Base-by-base conservation (phyloP, 371 early-diverging fungal species). In the Mucor racemosus region DNA sequence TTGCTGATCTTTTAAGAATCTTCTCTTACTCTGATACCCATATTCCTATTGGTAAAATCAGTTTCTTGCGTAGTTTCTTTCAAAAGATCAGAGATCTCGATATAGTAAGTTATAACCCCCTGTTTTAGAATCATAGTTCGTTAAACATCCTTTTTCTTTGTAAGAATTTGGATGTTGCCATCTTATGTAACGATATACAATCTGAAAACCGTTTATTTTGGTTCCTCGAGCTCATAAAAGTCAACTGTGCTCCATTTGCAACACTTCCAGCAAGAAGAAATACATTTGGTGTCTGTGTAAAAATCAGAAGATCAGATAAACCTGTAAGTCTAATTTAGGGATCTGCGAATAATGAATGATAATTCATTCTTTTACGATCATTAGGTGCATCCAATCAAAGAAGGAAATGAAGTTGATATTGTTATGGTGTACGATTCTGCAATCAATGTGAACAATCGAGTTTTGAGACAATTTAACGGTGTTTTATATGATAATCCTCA, bases 341-440 rank as follows among this genome's bases (percentile, higher is more conserved):
- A 26, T 26, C 3, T 26, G 26, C 3, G 26, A 26, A 26, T 26
- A 26, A 35, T 34, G 35, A 13, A 34, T n/a, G 0, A 15, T n/a
- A 8, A 34, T 53, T 53, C 21, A 53, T 10, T 21, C 6, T 53
- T 19, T 50, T 38, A 4, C 21, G 56, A 10, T 17, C 5, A 56
- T 7, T 0, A 38, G 26, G 26, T 26, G 3, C 26, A 26, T 26
- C 26, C 56, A 5, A 42, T 64, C 50, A 50, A 21, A 9, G 14
- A 19, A 1, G 39, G 34, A n/a, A 42, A 14, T 1, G 33, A 8
- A 31, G 56, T 56, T 11, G 64, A 64, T 34, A 7, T 40, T 0
- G 19, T 64, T 0, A 15, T 64, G 14, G 35, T 64, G 1, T 64
- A 64, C 8, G 64, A 64, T 34, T 41, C 64, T 0, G 64, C 64